Evolutionary conservation across 139 green algal species (phyloP).

Genomic region (Chlorella sp.): DNA sequence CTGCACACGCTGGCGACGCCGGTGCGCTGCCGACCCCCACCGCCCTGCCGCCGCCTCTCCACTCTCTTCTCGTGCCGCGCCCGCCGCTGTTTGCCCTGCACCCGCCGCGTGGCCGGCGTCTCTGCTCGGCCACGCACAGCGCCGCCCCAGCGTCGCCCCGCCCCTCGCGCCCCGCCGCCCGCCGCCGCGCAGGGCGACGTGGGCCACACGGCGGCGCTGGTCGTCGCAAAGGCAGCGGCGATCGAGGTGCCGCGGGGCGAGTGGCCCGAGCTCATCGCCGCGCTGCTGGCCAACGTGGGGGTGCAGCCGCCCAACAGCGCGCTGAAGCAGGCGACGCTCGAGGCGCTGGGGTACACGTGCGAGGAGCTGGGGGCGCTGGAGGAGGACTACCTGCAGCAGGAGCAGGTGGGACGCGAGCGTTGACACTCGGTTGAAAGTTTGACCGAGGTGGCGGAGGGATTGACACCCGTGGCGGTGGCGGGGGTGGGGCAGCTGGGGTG

Average conservation of each 20-base stretch:
- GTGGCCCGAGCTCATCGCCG: constrained; percentile 87
- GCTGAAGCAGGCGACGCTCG: constrained; percentile 85
- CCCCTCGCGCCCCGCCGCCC: background rate
- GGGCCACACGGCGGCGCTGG: constrained; percentile 81
- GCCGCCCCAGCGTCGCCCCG: background rate
- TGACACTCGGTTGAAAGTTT: no score
- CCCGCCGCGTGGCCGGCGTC: no score
- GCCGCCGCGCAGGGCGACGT: constrained; percentile 36
- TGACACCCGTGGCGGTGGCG: no score
- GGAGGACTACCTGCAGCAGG: constrained; percentile 81
- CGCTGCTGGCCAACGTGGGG: constrained; percentile 64
- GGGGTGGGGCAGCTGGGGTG: no score
- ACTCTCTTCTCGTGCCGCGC: no score
- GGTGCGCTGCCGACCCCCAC: constrained; percentile 28
- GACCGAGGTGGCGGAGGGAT: no score
- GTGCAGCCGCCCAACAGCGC: constrained; percentile 19
- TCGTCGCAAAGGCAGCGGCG: constrained; percentile 91
- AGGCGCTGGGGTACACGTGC: constrained; percentile 94
- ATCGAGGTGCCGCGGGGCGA: constrained; percentile 86
- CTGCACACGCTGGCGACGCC: constrained; percentile 73
- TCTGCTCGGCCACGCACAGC: background rate
- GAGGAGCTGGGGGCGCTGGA: constrained; percentile 88
- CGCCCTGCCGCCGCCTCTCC: no score
- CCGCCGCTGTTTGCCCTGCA: no score
- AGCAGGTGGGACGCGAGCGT: no score